phyloP scores from a whole-genome alignment of 2,329 filamentous ascomycete genomes.

The Colletotrichum sansevieriae region DNA sequence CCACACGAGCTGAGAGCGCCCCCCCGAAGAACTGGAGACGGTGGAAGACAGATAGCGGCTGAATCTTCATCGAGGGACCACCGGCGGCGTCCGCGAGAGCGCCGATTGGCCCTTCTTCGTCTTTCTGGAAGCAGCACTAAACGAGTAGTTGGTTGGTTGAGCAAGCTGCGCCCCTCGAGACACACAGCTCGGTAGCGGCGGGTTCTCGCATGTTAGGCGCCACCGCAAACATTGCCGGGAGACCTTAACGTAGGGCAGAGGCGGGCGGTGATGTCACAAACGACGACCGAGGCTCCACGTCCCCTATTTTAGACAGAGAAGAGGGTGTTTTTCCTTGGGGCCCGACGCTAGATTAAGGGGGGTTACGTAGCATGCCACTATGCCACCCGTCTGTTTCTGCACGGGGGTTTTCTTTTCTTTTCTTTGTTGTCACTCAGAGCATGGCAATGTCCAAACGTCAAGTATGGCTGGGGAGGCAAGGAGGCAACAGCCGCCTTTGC shows the following conservation, averaged over 20 bases:
- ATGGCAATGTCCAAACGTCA: not conserved
- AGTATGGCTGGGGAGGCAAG: slow-evolving; percentile 16
- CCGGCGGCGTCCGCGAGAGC: not conserved
- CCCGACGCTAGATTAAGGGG: slow-evolving; percentile 24
- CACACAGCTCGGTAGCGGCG: not conserved
- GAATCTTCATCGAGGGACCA: too few species aligned
- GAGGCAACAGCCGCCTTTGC: not conserved
- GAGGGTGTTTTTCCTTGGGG: not conserved
- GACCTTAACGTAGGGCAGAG: slow-evolving; percentile 16
- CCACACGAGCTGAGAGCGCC: not conserved
- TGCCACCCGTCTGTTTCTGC: not conserved
- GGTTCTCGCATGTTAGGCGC: not conserved
- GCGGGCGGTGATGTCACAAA: slow-evolving; percentile 30
- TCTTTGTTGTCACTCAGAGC: not conserved
- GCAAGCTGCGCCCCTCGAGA: slow-evolving; percentile 3
- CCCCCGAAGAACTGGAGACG: not conserved
- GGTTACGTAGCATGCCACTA: slow-evolving; percentile 22
- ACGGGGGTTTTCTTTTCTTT: too few species aligned
- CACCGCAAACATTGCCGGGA: not conserved
- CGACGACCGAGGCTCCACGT: slow-evolving; percentile 17
- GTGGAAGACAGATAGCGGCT: not conserved
- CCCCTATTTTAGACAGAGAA: slow-evolving; percentile 22
- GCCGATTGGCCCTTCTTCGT: slow-evolving; percentile 25
- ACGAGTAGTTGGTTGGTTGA: slow-evolving; percentile 10
- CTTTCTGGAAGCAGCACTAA: not conserved